These are phyloP conservation scores for Arthrobotrys conoides DNA, from an alignment of 2,329 filamentous ascomycete genomes.

Conservation along the genomic window DNA sequence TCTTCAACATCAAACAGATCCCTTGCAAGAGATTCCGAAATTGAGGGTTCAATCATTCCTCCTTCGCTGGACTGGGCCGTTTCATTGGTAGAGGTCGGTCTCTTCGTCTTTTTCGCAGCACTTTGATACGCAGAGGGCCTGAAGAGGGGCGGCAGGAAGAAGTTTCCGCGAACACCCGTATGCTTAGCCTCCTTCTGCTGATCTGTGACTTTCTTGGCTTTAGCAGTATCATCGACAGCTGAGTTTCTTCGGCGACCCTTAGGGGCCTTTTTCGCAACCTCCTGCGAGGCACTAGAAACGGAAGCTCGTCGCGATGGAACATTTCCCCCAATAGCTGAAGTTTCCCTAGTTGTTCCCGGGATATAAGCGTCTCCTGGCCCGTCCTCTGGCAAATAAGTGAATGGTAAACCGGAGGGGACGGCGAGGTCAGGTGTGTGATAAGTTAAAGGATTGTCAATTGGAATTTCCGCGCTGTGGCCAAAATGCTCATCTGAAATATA, in stretches of 20 bases:
- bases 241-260: not conserved
- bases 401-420: not conserved
- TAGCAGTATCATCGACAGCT: not conserved
- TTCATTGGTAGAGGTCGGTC: not conserved
- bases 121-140: slow-evolving; percentile 32
- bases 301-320: not conserved
- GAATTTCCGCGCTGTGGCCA: slow-evolving; percentile 1
- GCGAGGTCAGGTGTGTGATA: not conserved
- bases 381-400: not conserved
- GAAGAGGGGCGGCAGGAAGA: slow-evolving; percentile 41
- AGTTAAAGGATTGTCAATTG: not conserved
- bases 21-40: not conserved
- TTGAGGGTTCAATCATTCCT: not conserved
- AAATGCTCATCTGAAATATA: slow-evolving; percentile 39
- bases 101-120: slow-evolving; percentile 24
- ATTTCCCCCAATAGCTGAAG: not conserved
- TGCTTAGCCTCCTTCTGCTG: not conserved
- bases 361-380: not conserved
- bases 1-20: not conserved
- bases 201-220: not conserved
- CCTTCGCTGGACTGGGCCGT: too few species aligned
- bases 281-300: not conserved
- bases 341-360: not conserved
- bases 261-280: not conserved
- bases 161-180: slow-evolving; percentile 6